Evolutionary conservation across 805 yeast species (phyloP), one percentile per base, ranked within the genome.

Genomic region (Candida jianshihensis): DNA sequence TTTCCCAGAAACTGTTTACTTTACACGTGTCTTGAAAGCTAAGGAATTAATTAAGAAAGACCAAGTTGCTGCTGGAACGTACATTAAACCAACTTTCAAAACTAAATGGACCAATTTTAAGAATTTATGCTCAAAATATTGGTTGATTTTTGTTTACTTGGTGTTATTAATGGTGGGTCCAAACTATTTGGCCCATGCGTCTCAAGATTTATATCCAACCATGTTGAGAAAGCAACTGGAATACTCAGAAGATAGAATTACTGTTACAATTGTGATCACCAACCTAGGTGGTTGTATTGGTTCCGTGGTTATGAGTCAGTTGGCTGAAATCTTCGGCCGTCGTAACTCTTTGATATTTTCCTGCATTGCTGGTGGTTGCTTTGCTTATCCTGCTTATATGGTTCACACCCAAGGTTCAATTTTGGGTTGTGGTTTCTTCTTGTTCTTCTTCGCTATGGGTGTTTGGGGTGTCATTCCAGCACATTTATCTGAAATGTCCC

Each of bases 401-500:
- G 56, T 64, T 14, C 54, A 55, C 30, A 57, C 52, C 27, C 46
- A 54, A 24, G 46, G 57, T 16, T 66, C 70, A 17, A 70, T 75
- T 21, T 61, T 71, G 36, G 74, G 73, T 40, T 81, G 78, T 19
- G 78, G 80, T 2, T 81, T 80, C 60, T 78, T 78, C 64, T 50
- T 78, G 44, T 83, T 78, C 56, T 71, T 72, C 51, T 70, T 72
- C 39, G 79, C 81, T 10, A 75, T 78, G 57, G 88, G 87, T 27
- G 78, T 79, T 3, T 81, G 85, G 82, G 87, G 87, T 43, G 75
- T 81, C 35, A 64, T 75, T 12, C 87, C 88, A 24, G 68, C 75
- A 22, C 79, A 79, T 53, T 60, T 81, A 27, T 64, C 79, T 6
- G 89, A 81, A 55, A 61, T 81, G 35, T 71, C 84, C n/a, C 81